A percentile compares a stretch with the other conserved stretches of the same genome.
phyloP scores from a whole-genome alignment of 2,329 filamentous ascomycete species.

The Trichoderma atrobrunneum region DNA sequence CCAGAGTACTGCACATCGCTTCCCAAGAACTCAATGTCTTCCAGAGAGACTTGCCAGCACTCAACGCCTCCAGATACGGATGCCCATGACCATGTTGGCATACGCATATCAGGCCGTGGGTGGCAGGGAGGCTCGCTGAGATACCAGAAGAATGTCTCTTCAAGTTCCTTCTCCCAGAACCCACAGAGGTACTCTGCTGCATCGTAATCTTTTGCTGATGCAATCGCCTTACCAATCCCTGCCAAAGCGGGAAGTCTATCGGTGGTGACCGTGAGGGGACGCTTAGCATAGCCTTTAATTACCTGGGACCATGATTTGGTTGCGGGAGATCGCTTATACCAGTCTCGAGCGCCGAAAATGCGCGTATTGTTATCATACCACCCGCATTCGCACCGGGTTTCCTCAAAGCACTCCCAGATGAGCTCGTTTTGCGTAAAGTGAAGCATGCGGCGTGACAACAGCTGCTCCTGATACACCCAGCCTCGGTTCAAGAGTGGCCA shows the following conservation, averaged over 20 bases:
- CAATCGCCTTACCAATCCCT: slow-evolving; percentile 18
- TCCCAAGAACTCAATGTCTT: slow-evolving; percentile 12
- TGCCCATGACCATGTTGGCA: slow-evolving; percentile 22
- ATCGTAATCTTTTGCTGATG: not conserved
- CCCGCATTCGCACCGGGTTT: slow-evolving; percentile 20
- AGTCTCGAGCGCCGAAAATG: not conserved
- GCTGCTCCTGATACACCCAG: slow-evolving; percentile 27
- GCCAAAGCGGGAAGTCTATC: slow-evolving; percentile 21
- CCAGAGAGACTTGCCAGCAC: not conserved
- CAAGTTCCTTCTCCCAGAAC: slow-evolving; percentile 18
- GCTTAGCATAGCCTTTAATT: slow-evolving; percentile 16
- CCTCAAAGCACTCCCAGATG: slow-evolving; percentile 21
- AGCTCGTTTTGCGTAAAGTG: slow-evolving; percentile 23
- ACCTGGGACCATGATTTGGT: slow-evolving; percentile 2
- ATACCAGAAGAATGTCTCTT: slow-evolving; percentile 19
- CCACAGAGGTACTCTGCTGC: slow-evolving; percentile 16
- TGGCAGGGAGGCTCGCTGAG: not conserved
- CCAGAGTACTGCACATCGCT: not conserved
- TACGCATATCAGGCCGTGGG: not conserved
- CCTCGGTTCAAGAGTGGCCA: slow-evolving; percentile 18
- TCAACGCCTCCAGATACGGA: slow-evolving; percentile 14
- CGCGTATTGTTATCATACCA: not conserved
- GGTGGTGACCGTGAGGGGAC: slow-evolving; percentile 6
- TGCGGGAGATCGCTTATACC: not conserved
- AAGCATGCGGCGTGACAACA: slow-evolving; percentile 24